Evolutionary conservation across 1,284 basidiomycete species (phyloP).

Genomic region (Lentinus polychrous): DNA sequence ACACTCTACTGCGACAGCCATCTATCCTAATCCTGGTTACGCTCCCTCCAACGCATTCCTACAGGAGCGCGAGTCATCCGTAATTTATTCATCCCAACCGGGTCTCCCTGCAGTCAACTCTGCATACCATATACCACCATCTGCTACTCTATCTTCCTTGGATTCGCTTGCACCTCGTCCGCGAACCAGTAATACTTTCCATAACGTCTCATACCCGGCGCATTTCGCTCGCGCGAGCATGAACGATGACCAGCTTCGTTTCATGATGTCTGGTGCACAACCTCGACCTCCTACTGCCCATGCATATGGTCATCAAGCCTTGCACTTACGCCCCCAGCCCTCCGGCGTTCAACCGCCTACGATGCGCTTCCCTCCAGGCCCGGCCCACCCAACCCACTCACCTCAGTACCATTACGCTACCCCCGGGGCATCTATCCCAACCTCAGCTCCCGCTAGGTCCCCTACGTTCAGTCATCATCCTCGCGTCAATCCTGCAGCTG

Average conservation of each 20-base stretch:
- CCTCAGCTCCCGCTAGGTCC: slow-evolving; percentile 15
- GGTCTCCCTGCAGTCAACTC: slow-evolving; percentile 12
- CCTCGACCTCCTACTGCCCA: slow-evolving; percentile 12
- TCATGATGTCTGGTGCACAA: slow-evolving; percentile 23
- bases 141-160: slow-evolving; percentile 16
- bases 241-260: slow-evolving; percentile 45
- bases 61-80: slow-evolving; percentile 11
- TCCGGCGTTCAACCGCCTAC: slow-evolving; percentile 6
- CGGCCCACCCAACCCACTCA: slow-evolving; percentile 5
- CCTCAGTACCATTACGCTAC: slow-evolving; percentile 9
- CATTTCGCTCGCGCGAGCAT: slow-evolving; percentile 35
- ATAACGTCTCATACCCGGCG: slow-evolving; percentile 30
- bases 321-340: not conserved
- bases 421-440: slow-evolving; percentile 9
- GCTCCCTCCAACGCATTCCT: slow-evolving; percentile 15
- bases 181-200: slow-evolving; percentile 50
- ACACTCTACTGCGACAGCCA: not conserved
- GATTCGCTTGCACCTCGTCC: slow-evolving; percentile 53
- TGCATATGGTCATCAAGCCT: not conserved
- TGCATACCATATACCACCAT: slow-evolving; percentile 11
- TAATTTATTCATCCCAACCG: slow-evolving; percentile 29
- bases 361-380: not conserved
- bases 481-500: slow-evolving; percentile 16
- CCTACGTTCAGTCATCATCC: slow-evolving; percentile 11
- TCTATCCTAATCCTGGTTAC: slow-evolving; percentile 14